Percentiles rank a stretch among this genome's conserved stretches.
Conservation (phyloP, 305 asterid genomes). For the Nicotiana rustica region DNA sequence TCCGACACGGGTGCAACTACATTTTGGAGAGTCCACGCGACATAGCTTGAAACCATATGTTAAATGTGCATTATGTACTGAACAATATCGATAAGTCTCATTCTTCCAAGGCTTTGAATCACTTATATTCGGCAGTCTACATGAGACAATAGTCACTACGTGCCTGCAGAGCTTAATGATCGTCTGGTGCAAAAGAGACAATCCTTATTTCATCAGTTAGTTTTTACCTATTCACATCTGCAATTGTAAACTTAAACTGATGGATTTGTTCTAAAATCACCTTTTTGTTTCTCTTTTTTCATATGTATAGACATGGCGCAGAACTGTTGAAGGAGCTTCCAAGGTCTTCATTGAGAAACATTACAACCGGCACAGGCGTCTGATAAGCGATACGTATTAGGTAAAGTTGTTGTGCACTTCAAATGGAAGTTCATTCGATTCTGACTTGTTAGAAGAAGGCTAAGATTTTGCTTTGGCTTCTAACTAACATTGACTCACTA, state of each 20-base stretch:
- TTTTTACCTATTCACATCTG: not conserved
- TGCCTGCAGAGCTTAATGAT: too few species aligned
- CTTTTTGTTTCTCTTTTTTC: not conserved
- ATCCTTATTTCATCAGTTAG: not conserved
- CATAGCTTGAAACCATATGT: not conserved
- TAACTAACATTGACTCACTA: not conserved
- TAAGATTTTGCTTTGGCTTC: not conserved
- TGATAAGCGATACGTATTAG: slow-evolving; percentile 60
- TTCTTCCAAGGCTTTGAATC: not conserved
- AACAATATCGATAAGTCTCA: not conserved
- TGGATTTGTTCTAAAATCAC: not conserved
- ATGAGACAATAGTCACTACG: not conserved
- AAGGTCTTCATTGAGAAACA: slow-evolving; percentile 86
- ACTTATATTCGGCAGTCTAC: not conserved
- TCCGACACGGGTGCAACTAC: too few species aligned
- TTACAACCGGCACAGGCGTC: slow-evolving; percentile 76
- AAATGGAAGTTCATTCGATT: not conserved
- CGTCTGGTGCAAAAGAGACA: not conserved
- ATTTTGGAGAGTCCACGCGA: too few species aligned
- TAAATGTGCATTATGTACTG: not conserved
- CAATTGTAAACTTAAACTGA: not conserved
- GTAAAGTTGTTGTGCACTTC: slow-evolving; percentile 11
- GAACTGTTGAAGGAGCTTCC: slow-evolving; percentile 78
- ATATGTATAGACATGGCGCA: slow-evolving; percentile 72
- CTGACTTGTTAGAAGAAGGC: not conserved